Conservation (phyloP, 257 asterid species). For the Nicotiana undulata region DNA sequence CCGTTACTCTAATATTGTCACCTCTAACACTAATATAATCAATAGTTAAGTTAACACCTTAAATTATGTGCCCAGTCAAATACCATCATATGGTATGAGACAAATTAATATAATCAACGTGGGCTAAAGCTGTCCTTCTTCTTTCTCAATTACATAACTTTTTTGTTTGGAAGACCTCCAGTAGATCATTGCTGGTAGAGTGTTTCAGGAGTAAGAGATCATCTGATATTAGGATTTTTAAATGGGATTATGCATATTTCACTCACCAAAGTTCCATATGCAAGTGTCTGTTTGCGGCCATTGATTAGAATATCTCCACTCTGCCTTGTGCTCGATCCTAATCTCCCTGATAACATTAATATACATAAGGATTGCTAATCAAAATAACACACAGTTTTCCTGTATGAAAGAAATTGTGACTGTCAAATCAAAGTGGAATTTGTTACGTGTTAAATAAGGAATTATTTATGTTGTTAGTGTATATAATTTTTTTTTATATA, state of each 20-base stretch:
- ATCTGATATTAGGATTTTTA: not conserved
- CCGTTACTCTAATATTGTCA: too few species aligned
- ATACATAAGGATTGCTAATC: not conserved
- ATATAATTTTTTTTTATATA: too few species aligned
- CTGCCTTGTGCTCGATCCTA: constrained; percentile 17
- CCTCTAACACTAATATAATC: too few species aligned
- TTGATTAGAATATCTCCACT: constrained; percentile 18
- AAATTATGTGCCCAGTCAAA: too few species aligned
- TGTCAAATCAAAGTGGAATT: not conserved
- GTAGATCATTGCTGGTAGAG: not conserved
- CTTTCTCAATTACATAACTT: not conserved
- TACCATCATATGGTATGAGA: too few species aligned
- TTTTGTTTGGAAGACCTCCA: not conserved
- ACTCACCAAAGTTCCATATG: constrained; percentile 13
- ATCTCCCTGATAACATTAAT: constrained; percentile 9
- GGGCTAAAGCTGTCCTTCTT: not conserved
- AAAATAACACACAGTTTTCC: not conserved
- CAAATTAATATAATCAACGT: too few species aligned
- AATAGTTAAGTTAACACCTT: not conserved
- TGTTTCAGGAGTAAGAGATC: not conserved
- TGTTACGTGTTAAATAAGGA: not conserved
- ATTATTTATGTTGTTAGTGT: too few species aligned
- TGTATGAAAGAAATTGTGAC: not conserved
- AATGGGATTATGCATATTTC: not conserved
- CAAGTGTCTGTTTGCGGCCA: constrained; percentile 15